Percentiles rank a stretch among this genome's conserved stretches.
Conservation (phyloP, 805 yeast genomes). For the Jamesozyma jinghongensis region DNA sequence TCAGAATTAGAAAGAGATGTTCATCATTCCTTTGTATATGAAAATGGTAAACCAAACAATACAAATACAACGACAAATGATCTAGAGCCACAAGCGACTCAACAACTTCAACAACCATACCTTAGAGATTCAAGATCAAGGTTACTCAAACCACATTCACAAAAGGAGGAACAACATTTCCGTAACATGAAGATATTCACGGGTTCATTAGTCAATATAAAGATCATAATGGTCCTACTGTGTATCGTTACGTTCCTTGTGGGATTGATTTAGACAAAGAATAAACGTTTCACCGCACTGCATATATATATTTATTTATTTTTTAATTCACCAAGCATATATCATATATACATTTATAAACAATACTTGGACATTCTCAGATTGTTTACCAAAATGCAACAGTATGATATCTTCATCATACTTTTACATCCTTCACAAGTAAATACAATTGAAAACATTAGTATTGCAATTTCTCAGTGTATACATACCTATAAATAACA, state of each 20-base stretch:
- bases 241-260: slow-evolving; percentile 9
- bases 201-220: slow-evolving; percentile 6
- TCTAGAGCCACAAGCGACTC: not conserved
- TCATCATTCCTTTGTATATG: slow-evolving; percentile 13
- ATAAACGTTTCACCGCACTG: not conserved
- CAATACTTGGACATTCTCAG: too few relatives aligned
- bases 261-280: slow-evolving; percentile 5
- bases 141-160: slow-evolving; percentile 1
- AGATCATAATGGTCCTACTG: slow-evolving; percentile 7
- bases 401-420: too few relatives aligned
- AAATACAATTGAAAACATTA: too few relatives aligned
- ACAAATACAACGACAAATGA: not conserved
- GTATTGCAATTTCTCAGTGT: not conserved
- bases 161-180: slow-evolving; percentile 1
- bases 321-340: not conserved
- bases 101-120: slow-evolving; percentile 4
- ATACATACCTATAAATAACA: not conserved
- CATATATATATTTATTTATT: not conserved
- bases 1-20: slow-evolving; percentile 10
- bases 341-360: not conserved
- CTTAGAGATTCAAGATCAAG: slow-evolving; percentile 9
- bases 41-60: slow-evolving; percentile 5
- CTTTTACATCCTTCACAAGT: too few relatives aligned
- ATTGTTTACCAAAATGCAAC: too few relatives aligned
- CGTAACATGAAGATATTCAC: slow-evolving; percentile 1